Evolutionary conservation across 2,329 filamentous ascomycete genomes (phyloP).

Genomic region (Hypoxylon sp.): DNA sequence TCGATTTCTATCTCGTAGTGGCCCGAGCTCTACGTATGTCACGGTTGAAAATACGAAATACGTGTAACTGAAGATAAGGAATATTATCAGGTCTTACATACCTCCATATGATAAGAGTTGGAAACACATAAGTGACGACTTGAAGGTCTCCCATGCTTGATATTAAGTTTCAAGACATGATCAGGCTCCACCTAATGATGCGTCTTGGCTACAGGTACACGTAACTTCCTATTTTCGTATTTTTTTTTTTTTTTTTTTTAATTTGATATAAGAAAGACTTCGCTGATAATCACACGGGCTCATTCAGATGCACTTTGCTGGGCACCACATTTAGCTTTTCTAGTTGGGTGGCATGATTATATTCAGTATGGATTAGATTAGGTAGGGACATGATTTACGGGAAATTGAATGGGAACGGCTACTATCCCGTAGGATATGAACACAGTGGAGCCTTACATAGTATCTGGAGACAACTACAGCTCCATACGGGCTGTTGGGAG

Average conservation of each 20-base stretch:
- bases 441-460: neutral
- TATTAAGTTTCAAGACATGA: neutral
- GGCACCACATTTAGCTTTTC: neutral
- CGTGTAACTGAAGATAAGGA: neutral
- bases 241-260: too few species aligned
- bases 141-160: neutral
- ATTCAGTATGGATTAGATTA: too few species aligned
- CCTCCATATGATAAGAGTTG: neutral
- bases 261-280: neutral
- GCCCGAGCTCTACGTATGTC: neutral
- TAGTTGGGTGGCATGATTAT: neutral
- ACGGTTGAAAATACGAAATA: neutral
- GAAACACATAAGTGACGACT: neutral
- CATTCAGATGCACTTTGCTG: neutral
- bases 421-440: neutral
- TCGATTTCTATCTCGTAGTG: neutral
- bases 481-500: constrained; percentile 1
- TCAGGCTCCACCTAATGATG: neutral
- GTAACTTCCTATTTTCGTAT: too few species aligned
- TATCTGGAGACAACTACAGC: constrained; percentile 4
- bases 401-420: neutral
- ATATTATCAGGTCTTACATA: neutral
- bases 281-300: neutral
- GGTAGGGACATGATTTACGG: neutral
- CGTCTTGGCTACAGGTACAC: neutral